Percentiles rank a stretch among this genome's conserved stretches.
phyloP scores from a whole-genome alignment of 2,329 filamentous ascomycete genomes.

The Ploettnerulaceae sp. region DNA sequence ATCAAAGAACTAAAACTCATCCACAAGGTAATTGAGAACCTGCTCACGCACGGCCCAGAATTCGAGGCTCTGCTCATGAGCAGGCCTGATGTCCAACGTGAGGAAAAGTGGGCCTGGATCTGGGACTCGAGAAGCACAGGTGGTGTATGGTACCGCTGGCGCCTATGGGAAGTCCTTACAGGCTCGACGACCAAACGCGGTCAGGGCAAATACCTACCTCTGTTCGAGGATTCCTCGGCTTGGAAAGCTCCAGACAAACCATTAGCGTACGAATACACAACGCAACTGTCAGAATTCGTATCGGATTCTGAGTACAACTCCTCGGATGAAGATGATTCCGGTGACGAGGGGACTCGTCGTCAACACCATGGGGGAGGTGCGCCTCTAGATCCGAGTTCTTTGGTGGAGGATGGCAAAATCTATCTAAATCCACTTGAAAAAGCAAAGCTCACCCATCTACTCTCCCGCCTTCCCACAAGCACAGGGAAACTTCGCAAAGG shows the following conservation, averaged over 20 bases:
- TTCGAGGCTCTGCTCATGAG: conserved; percentile 93
- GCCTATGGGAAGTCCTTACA: conserved; percentile 81
- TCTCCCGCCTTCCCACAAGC: conserved; percentile 75
- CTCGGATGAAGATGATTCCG: conserved; percentile 74
- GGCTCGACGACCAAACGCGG: conserved; percentile 46
- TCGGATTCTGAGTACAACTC: conserved; percentile 83
- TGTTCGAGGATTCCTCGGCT: conserved; percentile 72
- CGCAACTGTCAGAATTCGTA: conserved; percentile 70
- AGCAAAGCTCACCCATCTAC: conserved; percentile 75
- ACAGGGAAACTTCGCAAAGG: conserved; percentile 73
- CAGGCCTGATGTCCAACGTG: conserved; percentile 71
- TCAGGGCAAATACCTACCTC: conserved; percentile 51
- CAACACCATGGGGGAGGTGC: conserved; percentile 41
- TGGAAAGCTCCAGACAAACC: conserved; percentile 73
- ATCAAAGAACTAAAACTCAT: conserved; percentile 77
- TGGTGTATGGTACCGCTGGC: conserved; percentile 89
- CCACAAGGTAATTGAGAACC: conserved; percentile 77
- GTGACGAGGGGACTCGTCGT: conserved; percentile 40
- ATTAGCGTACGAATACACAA: conserved; percentile 77
- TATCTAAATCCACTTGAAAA: conserved; percentile 81
- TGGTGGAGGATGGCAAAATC: conserved; percentile 34
- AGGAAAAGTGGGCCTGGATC: conserved; percentile 91
- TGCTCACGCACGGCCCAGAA: conserved; percentile 75
- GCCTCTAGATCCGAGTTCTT: conserved; percentile 34
- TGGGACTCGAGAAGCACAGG: conserved; percentile 78